Evolutionary conservation across 2,329 filamentous ascomycete species (phyloP), one percentile per base, ranked within the genome.

Genomic region (Dactylellina haptotyla): DNA sequence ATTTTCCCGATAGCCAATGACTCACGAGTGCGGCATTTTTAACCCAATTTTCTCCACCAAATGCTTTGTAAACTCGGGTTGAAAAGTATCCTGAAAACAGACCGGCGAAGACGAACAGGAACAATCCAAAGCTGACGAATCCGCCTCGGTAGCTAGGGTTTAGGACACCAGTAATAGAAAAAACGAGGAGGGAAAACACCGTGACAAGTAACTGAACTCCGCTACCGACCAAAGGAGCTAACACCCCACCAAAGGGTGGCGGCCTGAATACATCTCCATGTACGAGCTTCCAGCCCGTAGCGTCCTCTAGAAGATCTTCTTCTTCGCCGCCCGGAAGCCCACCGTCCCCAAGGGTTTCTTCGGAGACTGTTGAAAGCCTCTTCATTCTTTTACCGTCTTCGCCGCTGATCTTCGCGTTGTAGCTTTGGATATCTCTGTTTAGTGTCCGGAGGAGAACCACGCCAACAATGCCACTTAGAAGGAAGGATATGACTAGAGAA

Each of bases 91-190:
- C 92, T 0, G 92, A 95, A 80, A 95, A 93, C 4, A 91, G 79
- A 50, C 92, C 92, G 0, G 91, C 92, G 77, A 95, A 89, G 63
- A 96, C 85, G 80, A 96, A 96, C 18, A 96, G 84, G 0, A 91
- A 91, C 25, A 93, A 84, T 4, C 90, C 92, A 41, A 95, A 91
- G 78, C 90, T 94, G 79, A 95, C 86, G 80, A 96, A 96, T 0
- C 92, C 92, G 69, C 92, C 92, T n/a, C 92, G 88, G 84, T 93
- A 95, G 80, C 90, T 93, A 1, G 92, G 92, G 78, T 96, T 96
- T 64, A 96, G 81, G 1, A 96, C 81, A 3, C 92, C 92, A 30
- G 95, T 81, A 66, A 90, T 90, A 79, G 90, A 91, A 25, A 94
- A 83, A 3, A 89, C 79, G 9, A 94, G 84, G 2, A 96, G 84